Conservation (phyloP, 345 rosid genomes). For the Arabidopsis arenosa region DNA sequence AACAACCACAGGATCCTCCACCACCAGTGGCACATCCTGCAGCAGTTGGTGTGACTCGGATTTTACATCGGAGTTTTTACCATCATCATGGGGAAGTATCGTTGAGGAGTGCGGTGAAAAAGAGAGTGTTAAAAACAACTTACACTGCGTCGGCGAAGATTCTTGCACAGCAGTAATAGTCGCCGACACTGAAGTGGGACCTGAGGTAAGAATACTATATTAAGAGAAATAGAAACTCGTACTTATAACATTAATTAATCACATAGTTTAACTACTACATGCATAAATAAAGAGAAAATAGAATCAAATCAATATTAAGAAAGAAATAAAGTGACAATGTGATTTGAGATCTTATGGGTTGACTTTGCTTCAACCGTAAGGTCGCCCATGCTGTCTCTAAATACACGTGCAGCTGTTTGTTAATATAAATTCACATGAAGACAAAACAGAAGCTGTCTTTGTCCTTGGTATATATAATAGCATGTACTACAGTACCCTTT, state of each 20-base stretch:
- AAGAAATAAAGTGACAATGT: slow-evolving; percentile 21
- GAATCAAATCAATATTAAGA: slow-evolving; percentile 27
- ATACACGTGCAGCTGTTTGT: slow-evolving; percentile 32
- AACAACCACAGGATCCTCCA: slow-evolving; percentile 51
- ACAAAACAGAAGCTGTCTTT: slow-evolving; percentile 32
- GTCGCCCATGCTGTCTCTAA: slow-evolving; percentile 32
- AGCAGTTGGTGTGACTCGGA: slow-evolving; percentile 94
- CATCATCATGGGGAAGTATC: slow-evolving; percentile 51
- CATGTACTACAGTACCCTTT: slow-evolving; percentile 1
- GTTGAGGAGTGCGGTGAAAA: slow-evolving; percentile 40
- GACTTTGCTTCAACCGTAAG: slow-evolving; percentile 48
- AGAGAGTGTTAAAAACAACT: slow-evolving; percentile 33
- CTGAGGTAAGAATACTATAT: slow-evolving; percentile 56
- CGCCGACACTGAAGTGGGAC: slow-evolving; percentile 50
- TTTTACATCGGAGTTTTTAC: slow-evolving; percentile 68
- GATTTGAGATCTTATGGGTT: slow-evolving; percentile 38
- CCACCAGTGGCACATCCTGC: slow-evolving; percentile 46
- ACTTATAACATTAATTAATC: slow-evolving; percentile 22
- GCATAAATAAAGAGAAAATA: slow-evolving; percentile 32
- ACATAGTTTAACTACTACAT: slow-evolving; percentile 22
- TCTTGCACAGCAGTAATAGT: slow-evolving; percentile 41
- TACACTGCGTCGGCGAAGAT: slow-evolving; percentile 64
- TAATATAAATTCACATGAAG: slow-evolving; percentile 6
- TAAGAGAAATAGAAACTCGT: slow-evolving; percentile 23
- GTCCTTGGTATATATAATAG: slow-evolving; percentile 23